Base-by-base conservation (phyloP, 192 early-diverging fungal species). In the Entomortierella chlamydospora region DNA sequence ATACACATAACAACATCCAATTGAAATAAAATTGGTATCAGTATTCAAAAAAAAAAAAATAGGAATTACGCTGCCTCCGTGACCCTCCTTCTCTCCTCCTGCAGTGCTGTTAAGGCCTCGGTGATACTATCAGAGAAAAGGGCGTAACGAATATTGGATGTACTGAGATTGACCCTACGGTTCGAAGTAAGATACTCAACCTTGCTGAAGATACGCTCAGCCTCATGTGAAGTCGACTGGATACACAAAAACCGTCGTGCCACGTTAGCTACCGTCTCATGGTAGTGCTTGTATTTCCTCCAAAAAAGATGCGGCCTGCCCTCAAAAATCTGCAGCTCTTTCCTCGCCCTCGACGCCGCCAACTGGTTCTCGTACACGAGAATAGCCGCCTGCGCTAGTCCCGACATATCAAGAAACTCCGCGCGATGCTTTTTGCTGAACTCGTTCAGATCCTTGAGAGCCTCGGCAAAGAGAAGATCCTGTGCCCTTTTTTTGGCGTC, bases 171-270 rank as follows among this genome's bases (percentile, higher is more conserved):
- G 25, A 50, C 9, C 22, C 23, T 37, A 50, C 63, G 51, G 6
- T 64, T 41, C 20, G 52, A 54, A 26, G 52, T 54, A 26, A 64
- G 49, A 54, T 54, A 64, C 28, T 50, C 63, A n/a, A 50, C 52
- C 11, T 28, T 64, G 37, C 63, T 64, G 37, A 64, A 64, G 63
- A 64, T 37, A 42, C 63, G 63, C 34, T 64, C 63, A 23, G 34
- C 18, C 51, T 64, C 52, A 23, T 34, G 54, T 17, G 51, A 64
- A 2, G 63, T 64, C 18, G 63, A 11, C 39, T 64, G 63, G 54
- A 54, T 42, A 34, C 51, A 55, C 30, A 64, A 42, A 64, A 64
- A 52, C 50, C 63, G 63, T 54, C 63, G 63, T 17, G 52, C 37
- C 37, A 64, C 63, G 12, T 8, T 13, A 13, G 52, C 63, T 39